phyloP scores from a whole-genome alignment of 1,284 basidiomycete species.

The Ceraceosorus bombacis region DNA sequence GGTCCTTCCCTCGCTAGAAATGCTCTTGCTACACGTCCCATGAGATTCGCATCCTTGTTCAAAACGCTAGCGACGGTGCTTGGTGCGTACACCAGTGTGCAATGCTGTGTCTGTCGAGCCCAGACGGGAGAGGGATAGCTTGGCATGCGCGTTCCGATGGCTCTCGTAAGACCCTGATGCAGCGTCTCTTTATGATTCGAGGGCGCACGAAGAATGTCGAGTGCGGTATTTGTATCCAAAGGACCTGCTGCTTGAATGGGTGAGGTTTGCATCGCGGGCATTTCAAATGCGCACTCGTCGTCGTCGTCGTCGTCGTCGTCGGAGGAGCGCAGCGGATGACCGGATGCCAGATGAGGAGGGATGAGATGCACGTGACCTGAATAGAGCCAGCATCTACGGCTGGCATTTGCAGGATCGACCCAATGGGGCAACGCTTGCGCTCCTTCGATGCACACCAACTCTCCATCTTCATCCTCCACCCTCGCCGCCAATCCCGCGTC shows the following conservation, averaged over 20 bases:
- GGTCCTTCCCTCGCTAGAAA: conserved; percentile 76
- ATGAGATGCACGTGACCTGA: conserved; percentile 74
- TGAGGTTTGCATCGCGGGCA: no score
- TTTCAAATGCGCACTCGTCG: neutral
- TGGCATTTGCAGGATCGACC: conserved; percentile 81
- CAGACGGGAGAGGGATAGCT: conserved; percentile 3
- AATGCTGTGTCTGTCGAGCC: conserved; percentile 55
- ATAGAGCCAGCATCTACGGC: conserved; percentile 90
- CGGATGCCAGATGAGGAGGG: conserved; percentile 58
- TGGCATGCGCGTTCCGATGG: neutral
- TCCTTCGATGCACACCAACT: conserved; percentile 92
- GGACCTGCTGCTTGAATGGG: no score
- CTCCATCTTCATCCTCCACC: conserved; percentile 81
- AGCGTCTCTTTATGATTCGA: neutral
- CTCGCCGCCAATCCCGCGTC: conserved; percentile 14
- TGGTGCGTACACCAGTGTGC: conserved; percentile 72
- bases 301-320: no score
- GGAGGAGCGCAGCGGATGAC: neutral
- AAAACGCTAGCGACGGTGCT: conserved; percentile 68
- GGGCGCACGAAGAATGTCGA: neutral
- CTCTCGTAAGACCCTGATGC: neutral
- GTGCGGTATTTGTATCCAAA: no score
- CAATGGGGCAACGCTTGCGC: conserved; percentile 81
- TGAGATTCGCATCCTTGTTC: conserved; percentile 57
- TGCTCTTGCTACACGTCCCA: conserved; percentile 76